Evolutionary conservation across 148 eudicot species (phyloP).

Genomic region (Silene conica): DNA sequence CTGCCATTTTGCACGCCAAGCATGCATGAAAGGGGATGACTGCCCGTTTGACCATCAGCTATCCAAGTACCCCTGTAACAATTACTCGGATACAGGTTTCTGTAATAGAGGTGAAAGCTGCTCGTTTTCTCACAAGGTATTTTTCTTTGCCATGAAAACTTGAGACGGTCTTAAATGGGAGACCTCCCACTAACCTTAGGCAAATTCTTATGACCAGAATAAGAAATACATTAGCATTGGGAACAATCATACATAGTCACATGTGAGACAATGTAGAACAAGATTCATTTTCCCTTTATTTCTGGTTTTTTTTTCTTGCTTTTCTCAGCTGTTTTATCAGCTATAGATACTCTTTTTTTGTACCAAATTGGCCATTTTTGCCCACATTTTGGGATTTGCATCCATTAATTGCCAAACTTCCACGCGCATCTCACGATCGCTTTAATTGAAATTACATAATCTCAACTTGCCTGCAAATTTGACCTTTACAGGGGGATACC

Average conservation of each 20-base stretch:
- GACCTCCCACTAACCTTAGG: not conserved
- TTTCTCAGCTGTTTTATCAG: not conserved
- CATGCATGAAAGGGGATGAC: constrained; percentile 95
- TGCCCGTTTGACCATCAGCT: constrained; percentile 92
- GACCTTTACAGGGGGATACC: not conserved
- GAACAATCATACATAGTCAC: not conserved
- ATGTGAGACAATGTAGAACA: not conserved
- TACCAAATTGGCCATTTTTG: not conserved
- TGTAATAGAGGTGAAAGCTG: constrained; percentile 77
- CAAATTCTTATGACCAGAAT: not conserved
- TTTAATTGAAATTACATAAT: not conserved
- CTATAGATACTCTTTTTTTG: not conserved
- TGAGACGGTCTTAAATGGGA: not conserved
- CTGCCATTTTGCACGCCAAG: constrained; percentile 71
- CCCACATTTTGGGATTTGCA: not conserved
- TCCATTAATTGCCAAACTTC: not conserved
- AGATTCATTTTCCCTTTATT: not conserved
- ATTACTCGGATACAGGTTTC: constrained; percentile 41
- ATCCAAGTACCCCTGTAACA: constrained; percentile 88
- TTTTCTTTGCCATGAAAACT: not conserved
- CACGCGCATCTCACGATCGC: not conserved
- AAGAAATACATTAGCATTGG: not conserved
- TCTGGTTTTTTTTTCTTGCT: not conserved
- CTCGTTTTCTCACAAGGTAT: constrained; percentile 82
- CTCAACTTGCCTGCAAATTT: not conserved